Base-by-base conservation (phyloP, 495 filamentous ascomycete species). In the Aspergillus campestris region DNA sequence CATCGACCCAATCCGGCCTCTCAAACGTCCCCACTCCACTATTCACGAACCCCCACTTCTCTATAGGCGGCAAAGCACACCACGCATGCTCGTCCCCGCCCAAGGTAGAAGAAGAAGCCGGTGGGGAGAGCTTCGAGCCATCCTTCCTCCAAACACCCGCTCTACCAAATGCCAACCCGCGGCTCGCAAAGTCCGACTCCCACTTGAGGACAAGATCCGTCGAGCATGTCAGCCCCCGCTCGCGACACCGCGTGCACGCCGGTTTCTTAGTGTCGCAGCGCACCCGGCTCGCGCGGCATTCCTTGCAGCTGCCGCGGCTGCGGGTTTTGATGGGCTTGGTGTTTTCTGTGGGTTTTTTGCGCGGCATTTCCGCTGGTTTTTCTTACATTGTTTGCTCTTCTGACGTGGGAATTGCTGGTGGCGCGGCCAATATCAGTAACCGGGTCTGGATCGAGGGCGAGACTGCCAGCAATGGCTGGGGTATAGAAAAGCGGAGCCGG, bases 201-300 rank as follows among this genome's bases (percentile, higher is more conserved):
- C 69, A 72, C 61, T 72, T 72, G 28, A 72, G 40, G 7, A 66
- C 59, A 9, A 72, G 40, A 31, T 61, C 56, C 7, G 66, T 71
- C 11, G 66, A 61, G 45, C 69, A 72, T 5, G 51, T 49, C 7
- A 72, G 42, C 2, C 66, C 64, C 47, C 53, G 61, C 45, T 69
- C 57, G 37, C 41, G 34, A 51, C 69, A 72, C 10, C 67, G 52
- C 24, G 62, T 65, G 52, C 69, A 72, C 12, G 47, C 36, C n/a
- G 69, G 69, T 48, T 69, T 72, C 28, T 59, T 61, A 29, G 62
- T 64, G 38, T 72, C 69, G 45, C 69, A 72, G 38, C 67, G 61
- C 34, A 70, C 67, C 31, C 66, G 66, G 48, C 69, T 67, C 24
- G 63, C 52, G 11, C 69, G 69, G 45, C 69, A 72, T 58, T 66